Evolutionary conservation across 1,139 yeast genomes (phyloP), one percentile per base, ranked within the genome.

Genomic region (Geotrichum cucujoidarum): DNA sequence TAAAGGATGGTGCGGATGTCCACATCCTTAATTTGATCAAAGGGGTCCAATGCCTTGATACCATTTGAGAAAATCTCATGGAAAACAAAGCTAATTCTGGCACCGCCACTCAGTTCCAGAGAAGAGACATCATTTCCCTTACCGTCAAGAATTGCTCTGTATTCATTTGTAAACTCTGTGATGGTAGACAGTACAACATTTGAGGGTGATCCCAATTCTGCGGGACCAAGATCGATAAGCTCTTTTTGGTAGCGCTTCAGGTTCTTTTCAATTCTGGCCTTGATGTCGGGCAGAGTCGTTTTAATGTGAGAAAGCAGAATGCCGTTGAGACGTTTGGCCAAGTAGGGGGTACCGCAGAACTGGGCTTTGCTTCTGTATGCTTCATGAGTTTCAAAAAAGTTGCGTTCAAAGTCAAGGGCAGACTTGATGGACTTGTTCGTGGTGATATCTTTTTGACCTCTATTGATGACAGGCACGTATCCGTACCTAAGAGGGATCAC

Each of bases 381-480:
- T 58, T 94, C 77, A 32, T 97, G 94, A 57, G 83, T 83, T 71
- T 90, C 92, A 63, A 92, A 92, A 61, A 78, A 92, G 33, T 72
- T 68, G 55, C 76, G 77, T 69, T 92, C 99, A 66, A 85, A 94
- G 44, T 76, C 76, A 59, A 92, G 76, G 4, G 98, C 98, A 39
- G 83, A 83, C 66, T 94, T 80, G 62, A 92, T 92, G 16, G 95
- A 84, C 68, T 92, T 92, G 61, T 82, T 83, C 50, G 70, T 66
- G 66, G 89, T 95, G 60, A 92, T 94, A 70, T 92, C 99, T 66
- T 84, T 88, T 72, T 92, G 99, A 61, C 98, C 97, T 70, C 99
- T 81, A 69, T 92, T 92, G 61, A 92, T 90, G 49, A 92, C 98
- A 6, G 98, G 98, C 46, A 92, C 95, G 63, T 92, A 92, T 49